Base-by-base conservation (phyloP, 305 asterid species). In the Salvia sclarea region DNA sequence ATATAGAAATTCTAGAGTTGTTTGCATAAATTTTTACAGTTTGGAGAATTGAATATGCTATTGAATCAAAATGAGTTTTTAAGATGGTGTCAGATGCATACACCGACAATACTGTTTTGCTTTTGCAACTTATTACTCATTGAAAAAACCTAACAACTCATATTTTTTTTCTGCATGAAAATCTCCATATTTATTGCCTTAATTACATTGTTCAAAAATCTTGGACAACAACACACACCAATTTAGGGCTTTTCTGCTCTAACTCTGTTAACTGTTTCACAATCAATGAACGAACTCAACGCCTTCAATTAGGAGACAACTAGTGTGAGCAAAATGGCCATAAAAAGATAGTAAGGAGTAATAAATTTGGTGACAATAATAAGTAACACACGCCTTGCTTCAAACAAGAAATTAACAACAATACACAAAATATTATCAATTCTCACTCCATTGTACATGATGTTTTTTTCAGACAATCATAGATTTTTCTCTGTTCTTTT, bases 391-490 rank as follows among this genome's bases (percentile, higher is more conserved):
- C 21, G 11, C 47, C 14, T 18, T 10, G 13, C 2, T 40, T 12
- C 3, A 57, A 60, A 30, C 35, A 61, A 56, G 50, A 66, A 35
- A n/a, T n/a, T n/a, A n/a, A 12, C 61, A 18, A 28, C n/a, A n/a
- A 11, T 44, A 61, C 21, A 25, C 22, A 50, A 14, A 66, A 49
- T 13, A 66, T 10, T 7, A 38, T 7, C 60, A 28, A 28, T 33
- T 64, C 49, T 41, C 52, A 66, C 59, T 48, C 59, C 65, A 30
- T 60, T 43, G n/a, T 22, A 74, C 65, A 75, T 13, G 52, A 33
- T 17, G n/a, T n/a, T 1, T 54, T 33, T 54, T 66, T 56, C 24
- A 57, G 14, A 70, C 61, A 61, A 61, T 61, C 58, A 52, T 40
- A n/a, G n/a, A 43, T 18, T 18, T 6, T 28, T 18, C 18, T 37